Evolutionary conservation across 306 rosid species (phyloP).

Genomic region (Casuarina cunninghamiana): DNA sequence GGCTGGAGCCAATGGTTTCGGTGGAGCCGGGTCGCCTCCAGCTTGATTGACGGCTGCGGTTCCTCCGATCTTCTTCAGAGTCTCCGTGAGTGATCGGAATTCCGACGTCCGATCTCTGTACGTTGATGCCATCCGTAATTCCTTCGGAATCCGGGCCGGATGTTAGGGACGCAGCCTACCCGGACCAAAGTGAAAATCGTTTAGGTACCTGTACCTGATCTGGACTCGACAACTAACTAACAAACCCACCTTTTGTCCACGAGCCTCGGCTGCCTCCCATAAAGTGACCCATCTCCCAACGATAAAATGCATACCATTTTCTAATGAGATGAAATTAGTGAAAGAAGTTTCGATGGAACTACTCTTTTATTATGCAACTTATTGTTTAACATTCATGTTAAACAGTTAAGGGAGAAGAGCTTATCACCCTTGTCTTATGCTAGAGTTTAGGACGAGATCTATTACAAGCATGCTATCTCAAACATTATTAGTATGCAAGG

Average conservation of each 20-base stretch:
- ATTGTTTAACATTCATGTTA: no score
- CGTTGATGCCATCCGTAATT: constrained; percentile 51
- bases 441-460: no score
- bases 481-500: no score
- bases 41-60: constrained; percentile 34
- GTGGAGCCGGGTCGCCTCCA: constrained; percentile 42
- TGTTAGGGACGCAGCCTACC: background rate
- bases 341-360: no score
- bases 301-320: no score
- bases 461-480: no score
- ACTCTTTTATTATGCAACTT: no score
- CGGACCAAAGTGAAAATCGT: background rate
- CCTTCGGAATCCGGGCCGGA: constrained; percentile 4
- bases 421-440: no score
- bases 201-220: no score
- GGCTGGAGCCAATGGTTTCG: constrained; percentile 22
- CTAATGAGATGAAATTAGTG: no score
- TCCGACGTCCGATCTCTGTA: constrained; percentile 89
- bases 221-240: background rate
- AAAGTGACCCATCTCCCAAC: no score
- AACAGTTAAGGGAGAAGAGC: no score
- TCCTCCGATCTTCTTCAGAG: constrained; percentile 70
- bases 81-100: constrained; percentile 69
- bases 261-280: background rate
- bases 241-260: background rate